Evolutionary conservation across 805 yeast genomes (phyloP), one percentile per base, ranked within the genome.

Genomic region (Cyberlindnera meyerae): DNA sequence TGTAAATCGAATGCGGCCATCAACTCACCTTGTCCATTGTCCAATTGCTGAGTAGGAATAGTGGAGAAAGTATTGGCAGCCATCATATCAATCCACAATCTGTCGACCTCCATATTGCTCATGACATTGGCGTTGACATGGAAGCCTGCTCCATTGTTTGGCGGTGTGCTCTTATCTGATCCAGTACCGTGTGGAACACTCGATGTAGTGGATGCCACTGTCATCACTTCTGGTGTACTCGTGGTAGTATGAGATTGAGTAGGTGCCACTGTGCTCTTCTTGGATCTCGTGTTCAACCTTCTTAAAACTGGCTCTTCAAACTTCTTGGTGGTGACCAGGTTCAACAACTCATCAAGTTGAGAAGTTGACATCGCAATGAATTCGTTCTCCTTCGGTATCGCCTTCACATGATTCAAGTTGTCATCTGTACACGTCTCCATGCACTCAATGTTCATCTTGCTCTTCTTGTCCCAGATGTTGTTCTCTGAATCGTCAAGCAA

Each of bases 401-500:
- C 40, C 21, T 44, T 45, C 12, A 34, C 36, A 21, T 55, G 60
- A 29, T 49, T 44, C 18, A 44, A 8, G 6, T 40, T 40, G 11
- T 36, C 43, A 6, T 29, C 37, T n/a, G 36, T 29, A 6, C 28
- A 25, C 5, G 36, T 37, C 4, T 46, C 33, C 26, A 39, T 27
- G 29, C 49, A 47, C 14, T 44, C 48, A 27, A 42, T 36, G 29
- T 50, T 55, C 27, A 54, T 31, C 4, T 24, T 30, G 12, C 56
- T 48, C 8, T 37, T 31, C 27, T 34, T 49, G 29, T 57, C 60
- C 46, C 51, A 55, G 9, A 59, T 36, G 38, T 44, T 54, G 20
- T 57, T 47, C 2, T 56, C 60, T 16, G 57, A 46, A 14, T 60
- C 54, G 0, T 43, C 54, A 9, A 74, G 39, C 5, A 70, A 35